Evolutionary conservation across 208 protist species (phyloP).

Genomic region (Trypanosoma caninum): DNA sequence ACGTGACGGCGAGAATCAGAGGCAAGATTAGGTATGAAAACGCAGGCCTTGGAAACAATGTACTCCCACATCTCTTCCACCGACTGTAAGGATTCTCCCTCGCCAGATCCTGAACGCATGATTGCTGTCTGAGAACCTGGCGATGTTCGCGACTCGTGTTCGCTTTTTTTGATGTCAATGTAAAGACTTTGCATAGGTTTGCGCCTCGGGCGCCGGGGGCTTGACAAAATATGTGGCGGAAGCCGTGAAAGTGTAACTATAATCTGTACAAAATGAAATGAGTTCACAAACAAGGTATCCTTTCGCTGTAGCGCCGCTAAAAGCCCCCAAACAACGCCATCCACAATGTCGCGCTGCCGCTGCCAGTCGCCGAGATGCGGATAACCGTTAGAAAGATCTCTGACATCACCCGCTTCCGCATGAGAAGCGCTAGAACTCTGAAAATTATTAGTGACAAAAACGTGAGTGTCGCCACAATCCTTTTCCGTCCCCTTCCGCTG

Average conservation of each 20-base stretch:
- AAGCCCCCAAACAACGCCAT: slow-evolving; percentile 48
- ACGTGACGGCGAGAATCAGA: slow-evolving; percentile 39
- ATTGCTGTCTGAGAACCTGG: not conserved
- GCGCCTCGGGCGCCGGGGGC: slow-evolving; percentile 17
- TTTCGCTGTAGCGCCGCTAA: slow-evolving; percentile 37
- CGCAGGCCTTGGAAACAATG: slow-evolving; percentile 69
- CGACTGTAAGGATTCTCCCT: slow-evolving; percentile 15
- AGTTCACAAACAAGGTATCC: slow-evolving; percentile 59
- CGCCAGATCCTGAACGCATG: not conserved
- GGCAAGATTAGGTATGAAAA: slow-evolving; percentile 63
- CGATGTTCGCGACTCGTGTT: not conserved
- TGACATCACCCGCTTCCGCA: not conserved
- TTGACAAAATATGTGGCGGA: slow-evolving; percentile 42
- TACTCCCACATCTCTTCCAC: slow-evolving; percentile 70
- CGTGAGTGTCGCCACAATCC: not conserved
- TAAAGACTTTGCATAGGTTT: not conserved
- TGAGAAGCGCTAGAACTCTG: not conserved
- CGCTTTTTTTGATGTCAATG: not conserved
- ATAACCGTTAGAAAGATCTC: not conserved
- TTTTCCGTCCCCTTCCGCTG: not conserved
- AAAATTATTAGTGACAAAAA: not conserved
- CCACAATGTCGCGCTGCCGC: slow-evolving; percentile 36
- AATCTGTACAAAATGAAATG: slow-evolving; percentile 80
- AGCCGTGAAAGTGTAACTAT: slow-evolving; percentile 48
- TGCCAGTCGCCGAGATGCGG: slow-evolving; percentile 16